Evolutionary conservation across 176 grass and related monocot species (phyloP).

Genomic region (Phoenix roebelenii): DNA sequence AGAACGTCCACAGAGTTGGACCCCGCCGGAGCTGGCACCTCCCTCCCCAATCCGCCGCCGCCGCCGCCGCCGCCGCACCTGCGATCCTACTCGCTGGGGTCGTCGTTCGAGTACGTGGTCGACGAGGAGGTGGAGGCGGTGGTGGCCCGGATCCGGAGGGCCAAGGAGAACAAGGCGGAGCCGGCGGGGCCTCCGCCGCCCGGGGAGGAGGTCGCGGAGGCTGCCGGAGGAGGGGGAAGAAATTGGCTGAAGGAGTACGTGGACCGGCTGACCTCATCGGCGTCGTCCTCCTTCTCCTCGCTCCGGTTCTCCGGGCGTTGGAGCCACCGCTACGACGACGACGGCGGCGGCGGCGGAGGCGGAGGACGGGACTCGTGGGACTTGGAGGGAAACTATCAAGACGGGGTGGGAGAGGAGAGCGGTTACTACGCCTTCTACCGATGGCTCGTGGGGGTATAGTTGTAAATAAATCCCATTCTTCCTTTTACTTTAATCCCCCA

Average conservation of each 20-base stretch:
- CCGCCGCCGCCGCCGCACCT: slow-evolving; percentile 14
- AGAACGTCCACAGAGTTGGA: neutral
- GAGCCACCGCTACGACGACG: slow-evolving; percentile 45
- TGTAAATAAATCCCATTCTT: slow-evolving; percentile 31
- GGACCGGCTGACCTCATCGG: slow-evolving; percentile 66
- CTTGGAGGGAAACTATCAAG: slow-evolving; percentile 23
- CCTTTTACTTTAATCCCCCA: no score
- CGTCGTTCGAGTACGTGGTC: slow-evolving; percentile 79
- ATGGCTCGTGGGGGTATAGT: slow-evolving; percentile 62
- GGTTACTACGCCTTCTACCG: slow-evolving; percentile 49
- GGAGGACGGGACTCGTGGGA: slow-evolving; percentile 43
- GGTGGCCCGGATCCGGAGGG: slow-evolving; percentile 34
- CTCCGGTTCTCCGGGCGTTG: slow-evolving; percentile 52
- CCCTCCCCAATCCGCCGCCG: slow-evolving; percentile 7
- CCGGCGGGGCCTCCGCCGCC: slow-evolving; percentile 13
- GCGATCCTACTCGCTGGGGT: slow-evolving; percentile 63
- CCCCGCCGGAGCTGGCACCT: no score
- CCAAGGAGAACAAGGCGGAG: no score
- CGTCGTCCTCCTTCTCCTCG: slow-evolving; percentile 40
- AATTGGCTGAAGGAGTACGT: slow-evolving; percentile 85
- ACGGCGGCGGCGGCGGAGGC: slow-evolving; percentile 6
- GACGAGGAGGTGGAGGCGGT: slow-evolving; percentile 83
- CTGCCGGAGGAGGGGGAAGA: slow-evolving; percentile 44
- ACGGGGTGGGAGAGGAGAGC: slow-evolving; percentile 32
- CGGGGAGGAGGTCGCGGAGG: slow-evolving; percentile 57